These are phyloP conservation scores for Leccinum olivaceopallidum DNA, from an alignment of 768 basidiomycete genomes.

Conservation along the genomic window DNA sequence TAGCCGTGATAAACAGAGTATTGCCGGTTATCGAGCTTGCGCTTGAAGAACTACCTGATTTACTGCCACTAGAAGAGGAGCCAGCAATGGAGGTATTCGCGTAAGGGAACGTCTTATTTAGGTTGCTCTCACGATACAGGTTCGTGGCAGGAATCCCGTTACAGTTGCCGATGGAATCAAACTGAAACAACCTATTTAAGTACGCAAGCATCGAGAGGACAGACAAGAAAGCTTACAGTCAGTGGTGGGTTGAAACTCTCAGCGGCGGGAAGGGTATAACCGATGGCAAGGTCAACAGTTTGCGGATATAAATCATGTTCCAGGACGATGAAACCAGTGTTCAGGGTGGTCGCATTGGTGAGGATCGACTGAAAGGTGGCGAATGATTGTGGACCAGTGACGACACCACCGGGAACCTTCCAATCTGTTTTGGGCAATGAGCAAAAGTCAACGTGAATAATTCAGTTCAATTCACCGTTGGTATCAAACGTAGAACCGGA, in stretches of 20 bases:
- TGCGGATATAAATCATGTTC: conserved; percentile 84
- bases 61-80: conserved; percentile 5
- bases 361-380: conserved; percentile 76
- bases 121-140: conserved; percentile 83
- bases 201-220: conserved; percentile 1
- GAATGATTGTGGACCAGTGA: conserved; percentile 64
- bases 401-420: conserved; percentile 79
- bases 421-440: conserved; percentile 56
- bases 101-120: conserved; percentile 67
- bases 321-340: conserved; percentile 83
- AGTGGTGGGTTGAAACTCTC: conserved; percentile 64
- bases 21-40: conserved; percentile 2
- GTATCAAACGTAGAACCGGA: conserved; percentile 64
- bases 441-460: not conserved
- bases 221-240: conserved; percentile 42
- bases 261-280: conserved; percentile 82
- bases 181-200: conserved; percentile 33
- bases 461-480: conserved; percentile 48
- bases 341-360: conserved; percentile 56
- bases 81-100: conserved; percentile 33
- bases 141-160: conserved; percentile 59
- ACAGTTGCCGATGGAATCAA: conserved; percentile 81
- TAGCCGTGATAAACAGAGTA: conserved; percentile 14
- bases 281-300: conserved; percentile 87
- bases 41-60: conserved; percentile 1